Evolutionary conservation across 2,329 filamentous ascomycete genomes (phyloP).

Genomic region (Monosporascus cannonballus): DNA sequence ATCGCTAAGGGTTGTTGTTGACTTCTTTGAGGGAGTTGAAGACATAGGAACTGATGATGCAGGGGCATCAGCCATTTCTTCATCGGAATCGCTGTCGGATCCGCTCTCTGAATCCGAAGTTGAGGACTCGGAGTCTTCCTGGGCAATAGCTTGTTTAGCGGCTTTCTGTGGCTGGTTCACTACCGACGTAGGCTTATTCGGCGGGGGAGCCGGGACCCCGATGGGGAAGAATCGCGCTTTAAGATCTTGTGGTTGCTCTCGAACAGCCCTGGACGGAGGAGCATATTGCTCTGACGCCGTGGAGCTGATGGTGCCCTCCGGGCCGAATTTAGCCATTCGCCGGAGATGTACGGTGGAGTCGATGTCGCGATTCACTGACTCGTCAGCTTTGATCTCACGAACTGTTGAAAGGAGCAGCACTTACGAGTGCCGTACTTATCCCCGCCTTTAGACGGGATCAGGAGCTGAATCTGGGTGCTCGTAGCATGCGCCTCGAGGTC

Average conservation of each 20-base stretch:
- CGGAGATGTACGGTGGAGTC: slow-evolving; percentile 60
- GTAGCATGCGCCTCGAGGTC: slow-evolving; percentile 46
- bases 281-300: slow-evolving; percentile 35
- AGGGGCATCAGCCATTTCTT: slow-evolving; percentile 39
- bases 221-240: slow-evolving; percentile 63
- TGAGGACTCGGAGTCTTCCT: slow-evolving; percentile 33
- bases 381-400: slow-evolving; percentile 15
- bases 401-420: slow-evolving; percentile 19
- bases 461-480: slow-evolving; percentile 48
- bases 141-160: slow-evolving; percentile 2
- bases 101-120: slow-evolving; percentile 31
- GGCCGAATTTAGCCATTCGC: slow-evolving; percentile 52
- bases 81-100: slow-evolving; percentile 39
- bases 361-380: slow-evolving; percentile 38
- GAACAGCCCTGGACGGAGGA: slow-evolving; percentile 42
- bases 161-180: slow-evolving; percentile 1
- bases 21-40: slow-evolving; percentile 20
- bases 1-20: slow-evolving; percentile 2
- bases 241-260: slow-evolving; percentile 62
- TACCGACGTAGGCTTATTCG: neutral
- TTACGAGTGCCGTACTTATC: slow-evolving; percentile 49
- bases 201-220: slow-evolving; percentile 38
- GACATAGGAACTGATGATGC: slow-evolving; percentile 12
- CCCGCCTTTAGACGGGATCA: slow-evolving; percentile 53
- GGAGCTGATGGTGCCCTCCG: slow-evolving; percentile 33